Conservation (phyloP, 1,284 basidiomycete species). For the Heterobasidion annosum region DNA sequence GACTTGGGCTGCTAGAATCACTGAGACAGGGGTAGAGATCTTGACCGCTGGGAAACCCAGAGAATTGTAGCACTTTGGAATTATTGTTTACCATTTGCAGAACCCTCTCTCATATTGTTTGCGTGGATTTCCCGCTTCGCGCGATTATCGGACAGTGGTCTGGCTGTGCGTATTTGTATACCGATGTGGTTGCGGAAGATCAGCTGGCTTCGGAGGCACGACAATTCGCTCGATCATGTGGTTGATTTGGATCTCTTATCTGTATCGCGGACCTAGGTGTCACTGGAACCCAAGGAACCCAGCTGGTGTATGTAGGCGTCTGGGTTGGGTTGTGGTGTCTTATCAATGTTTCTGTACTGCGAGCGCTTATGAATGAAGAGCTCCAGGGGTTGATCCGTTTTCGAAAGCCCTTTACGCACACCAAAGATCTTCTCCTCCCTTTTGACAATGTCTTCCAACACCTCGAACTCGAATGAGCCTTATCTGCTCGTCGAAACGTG, state of each 20-base stretch:
- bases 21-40: conserved; percentile 85
- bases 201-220: not conserved
- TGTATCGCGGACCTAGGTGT: not conserved
- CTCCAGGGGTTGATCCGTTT: not conserved
- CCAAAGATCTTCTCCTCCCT: too few relatives aligned
- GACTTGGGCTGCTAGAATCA: conserved; percentile 52
- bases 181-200: not conserved
- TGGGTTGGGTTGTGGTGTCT: not conserved
- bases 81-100: conserved; percentile 4
- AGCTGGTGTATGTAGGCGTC: not conserved
- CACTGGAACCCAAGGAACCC: not conserved
- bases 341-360: not conserved
- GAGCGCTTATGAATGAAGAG: not conserved
- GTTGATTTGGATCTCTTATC: not conserved
- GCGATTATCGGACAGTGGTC: not conserved
- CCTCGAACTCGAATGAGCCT: conserved; percentile 20
- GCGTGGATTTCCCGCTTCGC: not conserved
- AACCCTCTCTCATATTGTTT: not conserved
- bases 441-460: conserved; percentile 16
- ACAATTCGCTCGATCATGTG: not conserved
- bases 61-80: conserved; percentile 22
- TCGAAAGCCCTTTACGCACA: not conserved
- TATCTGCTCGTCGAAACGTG: conserved; percentile 31
- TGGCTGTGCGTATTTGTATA: not conserved
- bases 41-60: conserved; percentile 59